A percentile compares a stretch with the other conserved stretches of the same genome.
These are phyloP conservation scores for Hortiboletus rubellus DNA, from an alignment of 1,284 basidiomycete species.

Conservation along the genomic window DNA sequence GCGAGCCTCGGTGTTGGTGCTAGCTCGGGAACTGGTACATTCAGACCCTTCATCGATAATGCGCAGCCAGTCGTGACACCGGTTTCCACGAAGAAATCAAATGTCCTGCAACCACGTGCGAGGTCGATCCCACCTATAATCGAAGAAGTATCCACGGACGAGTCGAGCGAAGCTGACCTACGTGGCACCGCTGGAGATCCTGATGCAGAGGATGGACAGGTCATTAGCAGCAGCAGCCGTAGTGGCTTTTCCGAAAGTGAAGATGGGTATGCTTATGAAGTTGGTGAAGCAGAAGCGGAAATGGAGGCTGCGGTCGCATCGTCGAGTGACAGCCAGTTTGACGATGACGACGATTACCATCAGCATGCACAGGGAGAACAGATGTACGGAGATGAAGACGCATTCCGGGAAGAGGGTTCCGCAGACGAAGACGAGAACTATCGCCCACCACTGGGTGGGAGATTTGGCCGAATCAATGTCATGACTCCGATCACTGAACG, in stretches of 20 bases:
- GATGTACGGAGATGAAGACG: slow-evolving; percentile 24
- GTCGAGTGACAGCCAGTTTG: slow-evolving; percentile 38
- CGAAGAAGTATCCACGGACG: slow-evolving; percentile 34
- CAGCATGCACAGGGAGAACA: slow-evolving; percentile 22
- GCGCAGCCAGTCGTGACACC: slow-evolving; percentile 35
- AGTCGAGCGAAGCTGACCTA: slow-evolving; percentile 33
- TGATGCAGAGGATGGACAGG: slow-evolving; percentile 29
- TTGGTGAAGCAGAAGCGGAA: slow-evolving; percentile 30
- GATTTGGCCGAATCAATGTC: slow-evolving; percentile 77
- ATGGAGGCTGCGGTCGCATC: slow-evolving; percentile 35
- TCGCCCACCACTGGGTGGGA: slow-evolving; percentile 62
- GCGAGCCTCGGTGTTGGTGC: slow-evolving; percentile 6
- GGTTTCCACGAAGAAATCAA: slow-evolving; percentile 25
- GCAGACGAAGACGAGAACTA: slow-evolving; percentile 32
- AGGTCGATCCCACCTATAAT: slow-evolving; percentile 22
- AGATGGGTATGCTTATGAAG: slow-evolving; percentile 34
- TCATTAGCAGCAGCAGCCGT: slow-evolving; percentile 29
- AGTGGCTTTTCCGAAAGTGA: slow-evolving; percentile 36
- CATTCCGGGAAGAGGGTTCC: slow-evolving; percentile 30
- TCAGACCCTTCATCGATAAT: slow-evolving; percentile 49
- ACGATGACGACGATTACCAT: slow-evolving; percentile 34
- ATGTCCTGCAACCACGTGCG: slow-evolving; percentile 23
- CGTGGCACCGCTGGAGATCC: slow-evolving; percentile 21
- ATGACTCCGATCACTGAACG: slow-evolving; percentile 97
- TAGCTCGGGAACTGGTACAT: slow-evolving; percentile 23